Conservation (phyloP, 2,329 filamentous ascomycete species). For the Coleophoma cylindrospora region DNA sequence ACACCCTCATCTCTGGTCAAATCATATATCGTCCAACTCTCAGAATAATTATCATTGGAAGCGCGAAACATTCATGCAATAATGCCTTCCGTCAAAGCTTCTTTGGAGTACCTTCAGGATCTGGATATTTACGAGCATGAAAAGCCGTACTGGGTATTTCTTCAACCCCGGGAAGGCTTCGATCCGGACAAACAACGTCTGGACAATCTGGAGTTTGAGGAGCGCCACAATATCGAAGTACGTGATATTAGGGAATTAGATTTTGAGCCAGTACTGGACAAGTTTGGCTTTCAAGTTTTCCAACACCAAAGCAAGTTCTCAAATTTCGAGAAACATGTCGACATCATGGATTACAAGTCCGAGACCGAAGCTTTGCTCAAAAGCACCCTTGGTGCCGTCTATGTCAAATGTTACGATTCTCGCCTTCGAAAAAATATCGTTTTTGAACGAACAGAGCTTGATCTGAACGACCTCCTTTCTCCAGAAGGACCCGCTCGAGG, state of each 20-base stretch:
- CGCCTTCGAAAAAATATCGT: constrained; percentile 10
- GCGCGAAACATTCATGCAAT: background rate
- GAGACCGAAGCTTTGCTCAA: constrained; percentile 11
- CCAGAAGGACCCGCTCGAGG: constrained; percentile 14
- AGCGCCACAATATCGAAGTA: constrained; percentile 5
- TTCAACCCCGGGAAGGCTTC: constrained; percentile 14
- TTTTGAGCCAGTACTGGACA: background rate
- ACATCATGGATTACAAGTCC: constrained; percentile 6
- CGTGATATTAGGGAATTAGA: constrained; percentile 7
- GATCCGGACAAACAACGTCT: constrained; percentile 7
- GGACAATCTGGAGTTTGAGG: constrained; percentile 14
- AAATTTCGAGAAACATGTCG: constrained; percentile 1
- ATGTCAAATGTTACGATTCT: constrained; percentile 12
- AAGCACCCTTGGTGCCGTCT: constrained; percentile 5
- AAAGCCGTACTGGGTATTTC: constrained; percentile 15
- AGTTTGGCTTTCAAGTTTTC: constrained; percentile 11
- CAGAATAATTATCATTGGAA: no score
- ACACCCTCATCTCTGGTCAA: no score
- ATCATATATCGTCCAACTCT: no score
- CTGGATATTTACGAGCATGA: constrained; percentile 10
- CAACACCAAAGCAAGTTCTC: constrained; percentile 7
- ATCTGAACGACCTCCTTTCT: constrained; percentile 1
- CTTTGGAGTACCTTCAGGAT: constrained; percentile 11
- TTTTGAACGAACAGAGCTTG: constrained; percentile 5
- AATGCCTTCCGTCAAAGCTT: constrained; percentile 8